A percentile compares a stretch with the other conserved stretches of the same genome.
Conservation (phyloP, 176 grass and related monocot genomes). For the Eremochloa ophiuroides region DNA sequence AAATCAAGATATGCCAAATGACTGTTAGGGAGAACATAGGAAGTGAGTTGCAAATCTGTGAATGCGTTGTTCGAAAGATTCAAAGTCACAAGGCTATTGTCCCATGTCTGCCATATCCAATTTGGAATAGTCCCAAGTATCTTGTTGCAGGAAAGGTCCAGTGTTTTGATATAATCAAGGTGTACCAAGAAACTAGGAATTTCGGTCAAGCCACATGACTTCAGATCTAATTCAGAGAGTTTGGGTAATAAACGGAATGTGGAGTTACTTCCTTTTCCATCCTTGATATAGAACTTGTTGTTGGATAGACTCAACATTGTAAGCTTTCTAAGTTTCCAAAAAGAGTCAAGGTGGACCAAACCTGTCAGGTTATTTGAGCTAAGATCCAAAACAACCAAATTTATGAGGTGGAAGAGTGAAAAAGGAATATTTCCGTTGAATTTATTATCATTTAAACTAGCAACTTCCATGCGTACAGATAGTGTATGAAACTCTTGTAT, state of each 20-base stretch:
- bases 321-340: background rate
- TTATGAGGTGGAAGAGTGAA: background rate
- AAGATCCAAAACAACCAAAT: background rate
- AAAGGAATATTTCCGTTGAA: background rate
- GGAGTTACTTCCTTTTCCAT: background rate
- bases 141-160: conserved; percentile 23
- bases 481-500: background rate
- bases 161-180: background rate
- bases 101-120: background rate
- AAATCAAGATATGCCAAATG: background rate
- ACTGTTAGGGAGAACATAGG: background rate
- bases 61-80: background rate
- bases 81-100: background rate
- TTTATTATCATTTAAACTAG: background rate
- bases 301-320: background rate
- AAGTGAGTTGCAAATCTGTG: background rate
- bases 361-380: conserved; percentile 3
- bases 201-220: background rate
- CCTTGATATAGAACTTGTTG: background rate
- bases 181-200: background rate
- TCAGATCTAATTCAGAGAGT: background rate
- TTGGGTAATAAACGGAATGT: background rate
- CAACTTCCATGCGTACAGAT: background rate
- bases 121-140: conserved; percentile 18
- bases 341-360: background rate